A percentile compares a stretch with the other conserved stretches of the same genome.
These are phyloP conservation scores for Parathielavia appendiculata DNA, from an alignment of 495 filamentous ascomycete species.

Conservation along the genomic window DNA sequence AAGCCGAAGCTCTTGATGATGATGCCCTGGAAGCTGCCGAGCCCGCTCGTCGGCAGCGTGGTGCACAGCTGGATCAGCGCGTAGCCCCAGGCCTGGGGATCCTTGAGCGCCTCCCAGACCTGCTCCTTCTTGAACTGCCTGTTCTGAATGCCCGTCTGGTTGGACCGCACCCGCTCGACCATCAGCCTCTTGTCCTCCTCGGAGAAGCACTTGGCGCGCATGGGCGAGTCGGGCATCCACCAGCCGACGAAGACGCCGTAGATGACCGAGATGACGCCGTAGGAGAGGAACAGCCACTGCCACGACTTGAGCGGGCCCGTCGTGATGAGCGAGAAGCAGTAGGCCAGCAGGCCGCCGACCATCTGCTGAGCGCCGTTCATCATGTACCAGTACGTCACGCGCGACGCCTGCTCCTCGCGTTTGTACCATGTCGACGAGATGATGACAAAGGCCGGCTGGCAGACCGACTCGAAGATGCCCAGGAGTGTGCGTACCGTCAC, in stretches of 20 bases:
- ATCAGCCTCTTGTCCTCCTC: slow-evolving; percentile 54
- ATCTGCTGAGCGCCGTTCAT: slow-evolving; percentile 58
- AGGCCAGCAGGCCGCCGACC: slow-evolving; percentile 53
- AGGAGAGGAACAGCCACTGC: slow-evolving; percentile 50
- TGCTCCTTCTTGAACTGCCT: slow-evolving; percentile 47
- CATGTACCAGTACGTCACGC: slow-evolving; percentile 69
- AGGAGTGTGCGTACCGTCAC: slow-evolving; percentile 56
- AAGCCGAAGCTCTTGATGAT: slow-evolving; percentile 51
- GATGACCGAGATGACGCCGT: slow-evolving; percentile 50
- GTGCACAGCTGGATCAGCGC: slow-evolving; percentile 59
- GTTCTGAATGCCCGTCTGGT: slow-evolving; percentile 65
- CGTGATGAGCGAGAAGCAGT: slow-evolving; percentile 50
- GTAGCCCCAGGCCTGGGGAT: slow-evolving; percentile 47
- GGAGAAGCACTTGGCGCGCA: slow-evolving; percentile 55
- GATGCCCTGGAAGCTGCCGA: slow-evolving; percentile 63
- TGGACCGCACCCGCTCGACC: slow-evolving; percentile 53
- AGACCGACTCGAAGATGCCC: slow-evolving; percentile 64
- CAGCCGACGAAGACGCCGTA: slow-evolving; percentile 56
- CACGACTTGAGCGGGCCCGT: slow-evolving; percentile 44
- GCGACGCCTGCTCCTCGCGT: slow-evolving; percentile 58
- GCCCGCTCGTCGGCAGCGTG: slow-evolving; percentile 61
- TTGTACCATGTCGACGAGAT: slow-evolving; percentile 71
- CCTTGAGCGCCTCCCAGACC: slow-evolving; percentile 43
- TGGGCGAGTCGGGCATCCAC: slow-evolving; percentile 59
- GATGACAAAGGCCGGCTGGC: slow-evolving; percentile 56